Base-by-base conservation (phyloP, 208 protist genomes). In the Endotrypanum monterogeii region DNA sequence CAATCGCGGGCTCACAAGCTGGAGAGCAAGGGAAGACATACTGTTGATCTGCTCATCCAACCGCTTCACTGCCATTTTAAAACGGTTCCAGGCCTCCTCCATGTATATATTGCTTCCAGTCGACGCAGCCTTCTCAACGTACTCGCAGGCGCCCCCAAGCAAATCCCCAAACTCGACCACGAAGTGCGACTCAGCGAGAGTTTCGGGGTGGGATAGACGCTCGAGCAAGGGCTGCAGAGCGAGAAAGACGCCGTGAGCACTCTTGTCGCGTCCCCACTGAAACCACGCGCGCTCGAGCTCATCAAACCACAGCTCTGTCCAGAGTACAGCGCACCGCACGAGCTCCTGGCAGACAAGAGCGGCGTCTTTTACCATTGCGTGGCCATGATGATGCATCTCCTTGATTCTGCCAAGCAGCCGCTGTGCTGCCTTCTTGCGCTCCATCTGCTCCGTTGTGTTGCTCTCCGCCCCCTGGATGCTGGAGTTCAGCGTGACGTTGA, bases 301-400 rank as follows among this genome's bases (percentile, higher is more conserved):
- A 65, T 98, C 95, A 65, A 94, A 88, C 96, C 97, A 99, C 69
- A 98, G 73, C 82, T 99, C 96, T 14, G 92, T 87, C 98, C 98
- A 99, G 46, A 99, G 83, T 79, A 99, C 99, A 50, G 99, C 98
- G 62, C 99, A 98, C 37, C 98, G 94, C 55, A 99, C 99, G 8
- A 99, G 91, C 82, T 99, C 99, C 46, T 94, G 82, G 76, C 84
- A 95, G 8, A 99, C 99, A 37, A 99, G 80, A 52, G 92, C 74
- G 41, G 98, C 98, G 80, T 99, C 98, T 35, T 95, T 90, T 5
- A 99, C 96, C 67, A 99, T 85, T 23, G 75, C 80, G 48, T 74
- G 90, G 18, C 92, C 97, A 76, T 98, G 91, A 41, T 88, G 81
- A 72, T 97, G 90, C 67, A 94, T 82, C 76, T 94, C 87, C 35